Evolutionary conservation across 2,329 filamentous ascomycete species (phyloP), one percentile per base, ranked within the genome.

Genomic region (Nigrospora sphaerica): DNA sequence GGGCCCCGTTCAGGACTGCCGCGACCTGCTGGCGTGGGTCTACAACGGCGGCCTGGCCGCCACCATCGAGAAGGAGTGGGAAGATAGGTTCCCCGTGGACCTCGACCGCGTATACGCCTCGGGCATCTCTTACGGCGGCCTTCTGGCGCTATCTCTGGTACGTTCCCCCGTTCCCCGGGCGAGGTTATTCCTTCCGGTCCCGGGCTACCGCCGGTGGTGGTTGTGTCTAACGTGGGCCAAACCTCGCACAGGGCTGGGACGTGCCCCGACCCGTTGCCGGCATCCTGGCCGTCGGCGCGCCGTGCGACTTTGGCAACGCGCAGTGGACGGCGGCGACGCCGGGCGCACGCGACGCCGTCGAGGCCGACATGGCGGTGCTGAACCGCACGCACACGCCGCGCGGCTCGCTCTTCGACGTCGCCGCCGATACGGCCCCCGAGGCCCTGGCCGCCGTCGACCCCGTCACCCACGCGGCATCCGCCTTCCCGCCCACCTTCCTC

Each of bases 281-380:
- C 16, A 69, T 71, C 42, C 60, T 65, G 38, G 59, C 64, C 46
- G 59, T 71, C 50, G 69, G 70, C 52, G 67, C 66, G n/a, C 61
- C 68, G 2, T 64, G 63, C 17, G 57, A 63, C 53, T 69, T 71
- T 48, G 49, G 55, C 0, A 47, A 68, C 35, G 51, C 60, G 1
- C 64, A 62, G 50, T 71, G 67, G 69, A 60, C 52, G 1, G 47
- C 52, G 11, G 55, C 58, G 4, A 51, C 69, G 10, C 57, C 61
- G 0, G 55, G 62, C 2, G 5, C 42, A 3, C 9, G 12, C 32
- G 9, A 32, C 14, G 17, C 19, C 6, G 35, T 16, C 19, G 44
- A 67, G 6, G 50, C 51, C 1, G 48, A 53, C 4, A 62, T 54
- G 19, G 53, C 62, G 0, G 62, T 60, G 0, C 28, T 44, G 2